Percentiles rank a stretch among this genome's conserved stretches.
Conservation (phyloP, 2,329 filamentous ascomycete genomes). For the Rachicladosporium sp. region DNA sequence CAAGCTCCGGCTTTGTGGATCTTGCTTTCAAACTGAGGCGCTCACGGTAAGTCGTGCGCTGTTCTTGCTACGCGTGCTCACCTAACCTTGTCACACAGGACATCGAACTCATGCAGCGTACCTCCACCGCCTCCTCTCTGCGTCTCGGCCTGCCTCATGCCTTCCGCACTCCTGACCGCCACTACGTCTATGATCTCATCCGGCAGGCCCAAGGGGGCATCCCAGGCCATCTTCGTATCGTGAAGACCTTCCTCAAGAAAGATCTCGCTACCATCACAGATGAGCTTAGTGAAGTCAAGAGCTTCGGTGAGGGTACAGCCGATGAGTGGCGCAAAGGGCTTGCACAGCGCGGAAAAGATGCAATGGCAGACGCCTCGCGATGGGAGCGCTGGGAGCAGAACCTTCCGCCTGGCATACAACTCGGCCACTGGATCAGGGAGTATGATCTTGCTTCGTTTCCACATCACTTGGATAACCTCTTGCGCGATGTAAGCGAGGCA, state of each 20-base stretch:
- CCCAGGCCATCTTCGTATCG: constrained; percentile 39
- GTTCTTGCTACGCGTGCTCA: constrained; percentile 13
- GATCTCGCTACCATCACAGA: constrained; percentile 51
- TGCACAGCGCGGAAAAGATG: constrained; percentile 47
- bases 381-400: constrained; percentile 63
- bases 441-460: constrained; percentile 21
- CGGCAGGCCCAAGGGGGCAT: constrained; percentile 40
- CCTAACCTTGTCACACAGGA: constrained; percentile 40
- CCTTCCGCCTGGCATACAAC: constrained; percentile 15
- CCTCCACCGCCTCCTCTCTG: constrained; percentile 47
- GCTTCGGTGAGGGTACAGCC: constrained; percentile 53
- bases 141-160: constrained; percentile 57
- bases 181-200: constrained; percentile 46
- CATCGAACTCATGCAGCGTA: constrained; percentile 48
- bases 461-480: constrained; percentile 7
- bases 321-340: constrained; percentile 75
- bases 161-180: constrained; percentile 48
- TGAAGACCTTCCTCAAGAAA: constrained; percentile 53
- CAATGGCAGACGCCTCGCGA: constrained; percentile 48
- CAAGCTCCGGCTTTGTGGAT: constrained; percentile 51
- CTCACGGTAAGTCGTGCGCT: constrained; percentile 46
- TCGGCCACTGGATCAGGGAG: constrained; percentile 20
- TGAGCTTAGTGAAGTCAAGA: constrained; percentile 51
- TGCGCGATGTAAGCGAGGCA: no score
- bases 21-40: constrained; percentile 49